Conservation (phyloP, 2,329 filamentous ascomycete species). For the Chaetomiaceae sp. region DNA sequence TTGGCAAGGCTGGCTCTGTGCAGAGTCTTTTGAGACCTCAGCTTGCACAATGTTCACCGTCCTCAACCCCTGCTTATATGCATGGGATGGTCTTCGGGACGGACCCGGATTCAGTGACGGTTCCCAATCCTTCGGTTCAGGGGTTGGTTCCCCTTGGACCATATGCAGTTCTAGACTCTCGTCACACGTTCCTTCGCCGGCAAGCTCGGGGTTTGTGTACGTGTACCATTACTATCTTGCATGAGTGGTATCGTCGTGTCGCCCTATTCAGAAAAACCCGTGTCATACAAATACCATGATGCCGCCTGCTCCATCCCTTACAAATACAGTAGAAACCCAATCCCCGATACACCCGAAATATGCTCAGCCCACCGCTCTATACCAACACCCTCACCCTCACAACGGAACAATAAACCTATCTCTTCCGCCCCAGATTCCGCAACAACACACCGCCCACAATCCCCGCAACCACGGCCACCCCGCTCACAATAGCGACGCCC, state of each 20-base stretch:
- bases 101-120: no score
- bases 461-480: constrained; percentile 88
- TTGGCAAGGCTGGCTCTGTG: no score
- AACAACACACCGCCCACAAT: constrained; percentile 85
- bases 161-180: no score
- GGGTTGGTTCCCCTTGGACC: no score
- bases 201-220: neutral
- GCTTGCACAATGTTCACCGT: no score
- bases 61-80: no score
- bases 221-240: neutral
- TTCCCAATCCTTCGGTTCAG: no score
- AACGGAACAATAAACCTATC: constrained; percentile 32
- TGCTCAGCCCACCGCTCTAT: neutral
- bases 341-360: constrained; percentile 1
- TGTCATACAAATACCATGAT: neutral
- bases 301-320: neutral
- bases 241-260: constrained; percentile 11
- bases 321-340: constrained; percentile 7
- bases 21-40: no score
- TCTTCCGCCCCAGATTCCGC: constrained; percentile 64
- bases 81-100: no score
- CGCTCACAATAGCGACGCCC: constrained; percentile 91
- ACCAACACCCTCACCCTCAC: neutral
- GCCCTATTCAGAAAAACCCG: neutral
- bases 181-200: no score